Percentiles rank a stretch among this genome's conserved stretches.
Conservation (phyloP, 2,329 filamentous ascomycete species). For the Aaosphaeria arxii region DNA sequence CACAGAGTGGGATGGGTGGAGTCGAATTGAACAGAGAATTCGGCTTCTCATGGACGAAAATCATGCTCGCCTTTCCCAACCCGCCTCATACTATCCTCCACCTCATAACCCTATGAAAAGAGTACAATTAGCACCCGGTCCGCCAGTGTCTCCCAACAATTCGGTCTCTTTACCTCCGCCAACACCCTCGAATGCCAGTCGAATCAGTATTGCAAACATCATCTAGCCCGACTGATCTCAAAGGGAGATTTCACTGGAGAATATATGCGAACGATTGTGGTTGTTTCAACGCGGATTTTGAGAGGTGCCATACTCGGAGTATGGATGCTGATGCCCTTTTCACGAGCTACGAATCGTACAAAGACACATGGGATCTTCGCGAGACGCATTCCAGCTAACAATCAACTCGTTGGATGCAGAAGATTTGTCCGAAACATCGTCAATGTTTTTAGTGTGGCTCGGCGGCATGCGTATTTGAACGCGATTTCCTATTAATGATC, state of each 20-base stretch:
- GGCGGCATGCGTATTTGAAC: too few relatives aligned
- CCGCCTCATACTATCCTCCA: slow-evolving; percentile 31
- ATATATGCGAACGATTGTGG: not conserved
- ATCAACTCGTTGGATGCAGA: too few relatives aligned
- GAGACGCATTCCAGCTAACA: too few relatives aligned
- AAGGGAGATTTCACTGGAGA: not conserved
- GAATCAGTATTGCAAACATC: slow-evolving; percentile 46
- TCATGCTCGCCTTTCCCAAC: slow-evolving; percentile 29
- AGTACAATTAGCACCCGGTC: slow-evolving; percentile 30
- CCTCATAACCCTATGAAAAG: slow-evolving; percentile 38
- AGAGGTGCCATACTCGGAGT: too few relatives aligned
- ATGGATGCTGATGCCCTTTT: too few relatives aligned
- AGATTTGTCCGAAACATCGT: too few relatives aligned
- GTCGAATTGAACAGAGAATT: slow-evolving; percentile 64
- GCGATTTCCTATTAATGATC: too few relatives aligned
- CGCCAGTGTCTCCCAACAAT: slow-evolving; percentile 12
- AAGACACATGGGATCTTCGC: too few relatives aligned
- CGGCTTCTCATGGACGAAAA: slow-evolving; percentile 53
- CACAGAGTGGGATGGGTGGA: slow-evolving; percentile 79
- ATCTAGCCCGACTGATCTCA: slow-evolving; percentile 20
- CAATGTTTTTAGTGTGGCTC: too few relatives aligned
- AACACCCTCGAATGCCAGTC: slow-evolving; percentile 39
- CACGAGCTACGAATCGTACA: too few relatives aligned
- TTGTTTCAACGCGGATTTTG: not conserved
- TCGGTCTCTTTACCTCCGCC: slow-evolving; percentile 17